A percentile compares a stretch with the other conserved stretches of the same genome.
These are phyloP conservation scores for Penicillium salamii DNA, from an alignment of 495 filamentous ascomycete species.

Conservation along the genomic window DNA sequence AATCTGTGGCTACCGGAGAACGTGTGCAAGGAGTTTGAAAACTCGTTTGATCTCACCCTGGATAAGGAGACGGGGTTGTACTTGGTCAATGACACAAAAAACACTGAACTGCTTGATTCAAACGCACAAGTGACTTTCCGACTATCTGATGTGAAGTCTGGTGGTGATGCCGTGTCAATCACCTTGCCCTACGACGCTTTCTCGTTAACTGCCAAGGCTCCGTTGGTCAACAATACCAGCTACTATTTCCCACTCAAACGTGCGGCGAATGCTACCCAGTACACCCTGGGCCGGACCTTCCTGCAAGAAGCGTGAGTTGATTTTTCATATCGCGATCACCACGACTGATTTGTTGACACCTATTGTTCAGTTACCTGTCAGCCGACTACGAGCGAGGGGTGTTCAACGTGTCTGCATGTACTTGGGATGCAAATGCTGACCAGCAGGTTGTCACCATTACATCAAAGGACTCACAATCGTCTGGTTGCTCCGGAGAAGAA, in stretches of 20 bases:
- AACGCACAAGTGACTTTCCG: constrained; percentile 54
- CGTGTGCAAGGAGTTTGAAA: constrained; percentile 62
- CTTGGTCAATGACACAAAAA: constrained; percentile 42
- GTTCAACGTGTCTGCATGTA: constrained; percentile 38
- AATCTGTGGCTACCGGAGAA: constrained; percentile 63
- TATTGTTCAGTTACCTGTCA: constrained; percentile 50
- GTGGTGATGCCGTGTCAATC: constrained; percentile 52
- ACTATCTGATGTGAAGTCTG: constrained; percentile 46
- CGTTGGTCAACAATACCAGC: constrained; percentile 38
- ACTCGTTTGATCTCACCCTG: constrained; percentile 56
- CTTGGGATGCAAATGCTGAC: constrained; percentile 13
- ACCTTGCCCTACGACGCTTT: constrained; percentile 63
- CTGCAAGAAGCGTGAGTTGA: constrained; percentile 58
- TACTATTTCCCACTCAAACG: constrained; percentile 64
- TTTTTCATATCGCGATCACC: neutral
- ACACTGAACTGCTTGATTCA: constrained; percentile 44
- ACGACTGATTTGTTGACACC: neutral
- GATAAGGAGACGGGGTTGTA: constrained; percentile 15
- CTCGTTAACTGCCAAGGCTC: constrained; percentile 55
- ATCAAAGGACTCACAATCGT: constrained; percentile 5
- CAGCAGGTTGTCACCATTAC: constrained; percentile 15
- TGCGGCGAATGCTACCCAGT: constrained; percentile 49
- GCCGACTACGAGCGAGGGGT: constrained; percentile 61
- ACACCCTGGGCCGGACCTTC: constrained; percentile 66
- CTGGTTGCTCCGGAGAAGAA: constrained; percentile 3